Conservation (phyloP, 257 asterid species). For the Nicotiana undulata region DNA sequence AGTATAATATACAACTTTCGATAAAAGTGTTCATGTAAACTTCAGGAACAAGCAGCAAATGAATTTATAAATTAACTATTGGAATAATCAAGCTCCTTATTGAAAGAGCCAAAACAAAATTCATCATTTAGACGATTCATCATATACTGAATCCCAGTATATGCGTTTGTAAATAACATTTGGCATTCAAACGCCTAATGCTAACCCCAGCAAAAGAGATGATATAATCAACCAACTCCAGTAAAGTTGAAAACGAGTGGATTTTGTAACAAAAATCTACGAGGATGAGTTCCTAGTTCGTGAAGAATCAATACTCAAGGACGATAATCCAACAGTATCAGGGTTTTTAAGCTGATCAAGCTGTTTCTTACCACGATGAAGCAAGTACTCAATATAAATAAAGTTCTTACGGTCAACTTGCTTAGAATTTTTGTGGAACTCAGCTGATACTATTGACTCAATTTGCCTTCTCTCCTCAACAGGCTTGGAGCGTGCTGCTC, state of each 20-base stretch:
- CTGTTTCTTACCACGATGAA: slow-evolving; percentile 75
- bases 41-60: neutral
- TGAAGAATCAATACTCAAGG: slow-evolving; percentile 37
- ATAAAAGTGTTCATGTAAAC: neutral
- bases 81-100: neutral
- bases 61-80: neutral
- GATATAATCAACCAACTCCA: neutral
- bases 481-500: slow-evolving; percentile 73
- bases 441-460: slow-evolving; percentile 59
- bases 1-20: too few species aligned
- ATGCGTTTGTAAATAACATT: neutral
- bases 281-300: slow-evolving; percentile 18
- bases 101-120: neutral
- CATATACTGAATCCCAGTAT: neutral
- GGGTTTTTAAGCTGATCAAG: slow-evolving; percentile 80
- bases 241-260: neutral
- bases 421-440: slow-evolving; percentile 55
- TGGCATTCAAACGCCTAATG: neutral
- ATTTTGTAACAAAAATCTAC: neutral
- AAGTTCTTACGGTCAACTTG: slow-evolving; percentile 74
- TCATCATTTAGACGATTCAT: neutral
- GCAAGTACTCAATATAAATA: slow-evolving; percentile 67
- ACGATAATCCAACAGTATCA: slow-evolving; percentile 51
- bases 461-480: slow-evolving; percentile 58
- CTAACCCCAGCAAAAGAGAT: neutral